Percentiles rank a stretch among this genome's conserved stretches.
Conservation (phyloP, 2,329 filamentous ascomycete genomes). For the Penicillium concentricum region DNA sequence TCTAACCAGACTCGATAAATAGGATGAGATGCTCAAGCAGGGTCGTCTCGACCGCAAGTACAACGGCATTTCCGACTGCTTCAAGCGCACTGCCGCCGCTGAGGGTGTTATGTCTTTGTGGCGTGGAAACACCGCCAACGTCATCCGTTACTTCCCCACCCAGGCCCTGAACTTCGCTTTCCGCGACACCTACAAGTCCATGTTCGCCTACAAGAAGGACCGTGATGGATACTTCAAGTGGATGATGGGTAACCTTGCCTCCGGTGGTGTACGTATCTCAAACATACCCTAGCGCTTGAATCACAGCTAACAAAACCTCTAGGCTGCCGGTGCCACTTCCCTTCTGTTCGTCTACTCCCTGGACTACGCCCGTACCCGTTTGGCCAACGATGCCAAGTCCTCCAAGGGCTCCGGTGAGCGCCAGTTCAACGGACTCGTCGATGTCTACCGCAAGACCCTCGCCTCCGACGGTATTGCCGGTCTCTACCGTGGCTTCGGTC, state of each 20-base stretch:
- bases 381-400: conserved; percentile 99
- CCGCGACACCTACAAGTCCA: conserved; percentile 99
- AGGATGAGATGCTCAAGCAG: conserved; percentile 99
- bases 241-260: conserved; percentile 99
- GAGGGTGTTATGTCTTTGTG: conserved; percentile 96
- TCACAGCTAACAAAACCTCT: background rate
- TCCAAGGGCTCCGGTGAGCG: conserved; percentile 92
- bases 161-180: conserved; percentile 99
- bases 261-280: conserved; percentile 82
- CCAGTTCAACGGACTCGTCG: conserved; percentile 99
- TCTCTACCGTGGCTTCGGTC: conserved; percentile 99
- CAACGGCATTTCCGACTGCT: conserved; percentile 91
- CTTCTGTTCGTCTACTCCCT: conserved; percentile 99
- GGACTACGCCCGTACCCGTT: conserved; percentile 99
- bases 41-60: conserved; percentile 99
- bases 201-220: conserved; percentile 99
- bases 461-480: conserved; percentile 97
- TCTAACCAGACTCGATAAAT: conserved; percentile 23
- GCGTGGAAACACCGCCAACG: conserved; percentile 99
- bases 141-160: conserved; percentile 99
- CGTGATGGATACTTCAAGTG: conserved; percentile 97
- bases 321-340: conserved; percentile 98
- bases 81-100: conserved; percentile 81
- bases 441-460: conserved; percentile 99
- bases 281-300: background rate